Conservation (phyloP, 2,329 filamentous ascomycete species). For the Fusarium albidum region DNA sequence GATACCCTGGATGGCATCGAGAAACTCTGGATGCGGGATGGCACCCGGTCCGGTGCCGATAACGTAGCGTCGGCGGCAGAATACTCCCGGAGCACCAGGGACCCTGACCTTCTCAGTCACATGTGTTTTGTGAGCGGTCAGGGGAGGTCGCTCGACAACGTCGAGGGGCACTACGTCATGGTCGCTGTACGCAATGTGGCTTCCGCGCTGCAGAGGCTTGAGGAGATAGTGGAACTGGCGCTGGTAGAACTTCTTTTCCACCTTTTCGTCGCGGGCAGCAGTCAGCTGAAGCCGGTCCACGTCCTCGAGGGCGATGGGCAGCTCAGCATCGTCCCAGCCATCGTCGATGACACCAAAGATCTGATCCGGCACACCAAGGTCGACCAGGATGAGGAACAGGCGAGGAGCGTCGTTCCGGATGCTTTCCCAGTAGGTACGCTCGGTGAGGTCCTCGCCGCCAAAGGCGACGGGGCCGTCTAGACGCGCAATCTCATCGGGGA, state of each 20-base stretch:
- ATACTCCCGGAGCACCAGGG: slow-evolving; percentile 66
- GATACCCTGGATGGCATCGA: slow-evolving; percentile 67
- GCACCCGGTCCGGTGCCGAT: slow-evolving; percentile 55
- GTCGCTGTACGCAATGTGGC: slow-evolving; percentile 70
- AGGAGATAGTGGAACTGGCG: slow-evolving; percentile 78
- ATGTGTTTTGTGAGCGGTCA: slow-evolving; percentile 46
- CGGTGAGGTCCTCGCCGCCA: slow-evolving; percentile 69
- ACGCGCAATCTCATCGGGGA: slow-evolving; percentile 67
- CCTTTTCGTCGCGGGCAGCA: slow-evolving; percentile 64
- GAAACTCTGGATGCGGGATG: slow-evolving; percentile 62
- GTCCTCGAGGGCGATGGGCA: slow-evolving; percentile 73
- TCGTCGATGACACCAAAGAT: slow-evolving; percentile 80
- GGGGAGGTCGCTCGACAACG: slow-evolving; percentile 65
- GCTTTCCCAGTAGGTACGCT: slow-evolving; percentile 82
- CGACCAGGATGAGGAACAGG: slow-evolving; percentile 75
- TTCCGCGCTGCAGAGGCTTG: slow-evolving; percentile 66
- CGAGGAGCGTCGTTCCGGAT: slow-evolving; percentile 74
- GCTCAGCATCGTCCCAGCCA: slow-evolving; percentile 79
- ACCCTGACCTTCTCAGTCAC: slow-evolving; percentile 68
- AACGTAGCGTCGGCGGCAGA: slow-evolving; percentile 65
- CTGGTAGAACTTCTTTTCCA: slow-evolving; percentile 75
- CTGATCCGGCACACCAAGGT: slow-evolving; percentile 74
- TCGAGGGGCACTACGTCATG: slow-evolving; percentile 76
- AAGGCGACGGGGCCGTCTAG: slow-evolving; percentile 71
- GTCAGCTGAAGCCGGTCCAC: slow-evolving; percentile 70